Conservation (phyloP, 805 yeast genomes). For the Candida mattraensis region DNA sequence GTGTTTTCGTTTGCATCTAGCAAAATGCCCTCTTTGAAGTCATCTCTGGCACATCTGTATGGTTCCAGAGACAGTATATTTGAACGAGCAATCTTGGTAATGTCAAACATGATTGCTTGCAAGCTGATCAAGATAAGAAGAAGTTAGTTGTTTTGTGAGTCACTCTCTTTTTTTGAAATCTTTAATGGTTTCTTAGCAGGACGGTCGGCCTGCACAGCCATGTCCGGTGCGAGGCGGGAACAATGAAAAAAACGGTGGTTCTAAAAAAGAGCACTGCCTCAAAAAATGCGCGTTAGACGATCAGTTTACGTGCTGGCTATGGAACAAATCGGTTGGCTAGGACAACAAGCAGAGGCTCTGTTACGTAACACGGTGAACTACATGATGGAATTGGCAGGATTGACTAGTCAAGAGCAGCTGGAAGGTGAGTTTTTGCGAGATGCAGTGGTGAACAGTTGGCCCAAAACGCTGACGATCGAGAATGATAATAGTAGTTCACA, state of each 20-base stretch:
- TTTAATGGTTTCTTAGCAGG: neutral
- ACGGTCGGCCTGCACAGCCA: too few relatives aligned
- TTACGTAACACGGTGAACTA: too few relatives aligned
- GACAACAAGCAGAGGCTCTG: too few relatives aligned
- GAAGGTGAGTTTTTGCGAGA: constrained; percentile 1
- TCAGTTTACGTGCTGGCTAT: too few relatives aligned
- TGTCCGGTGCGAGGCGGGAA: too few relatives aligned
- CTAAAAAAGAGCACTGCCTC: too few relatives aligned
- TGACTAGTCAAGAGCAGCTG: constrained; percentile 1
- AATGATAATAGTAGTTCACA: neutral
- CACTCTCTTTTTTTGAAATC: constrained; percentile 2
- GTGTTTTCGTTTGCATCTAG: constrained; percentile 97
- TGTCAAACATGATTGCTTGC: constrained; percentile 52
- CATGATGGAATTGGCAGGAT: too few relatives aligned
- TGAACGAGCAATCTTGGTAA: constrained; percentile 71
- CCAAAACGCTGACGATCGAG: neutral
- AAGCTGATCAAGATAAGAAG: too few relatives aligned
- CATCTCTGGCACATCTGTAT: constrained; percentile 96
- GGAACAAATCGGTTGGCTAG: too few relatives aligned
- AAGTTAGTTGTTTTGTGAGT: too few relatives aligned
- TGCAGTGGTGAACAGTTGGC: neutral
- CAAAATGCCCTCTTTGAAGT: constrained; percentile 81
- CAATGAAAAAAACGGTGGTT: too few relatives aligned
- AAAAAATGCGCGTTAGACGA: too few relatives aligned
- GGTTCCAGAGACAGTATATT: constrained; percentile 83